Conservation (phyloP, 2,329 filamentous ascomycete species). For the Colletotrichum nymphaeae region DNA sequence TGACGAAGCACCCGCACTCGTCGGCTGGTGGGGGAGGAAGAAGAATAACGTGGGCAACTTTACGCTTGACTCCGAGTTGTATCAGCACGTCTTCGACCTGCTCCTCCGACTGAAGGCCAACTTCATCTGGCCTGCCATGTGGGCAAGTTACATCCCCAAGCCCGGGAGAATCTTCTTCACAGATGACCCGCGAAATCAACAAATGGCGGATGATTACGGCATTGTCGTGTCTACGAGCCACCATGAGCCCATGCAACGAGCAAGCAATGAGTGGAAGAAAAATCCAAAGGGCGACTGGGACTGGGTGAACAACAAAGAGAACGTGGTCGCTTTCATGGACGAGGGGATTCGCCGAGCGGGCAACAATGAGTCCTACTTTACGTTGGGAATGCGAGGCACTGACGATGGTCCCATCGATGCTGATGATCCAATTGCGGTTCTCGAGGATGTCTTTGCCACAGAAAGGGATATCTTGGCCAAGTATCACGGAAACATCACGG, state of each 20-base stretch:
- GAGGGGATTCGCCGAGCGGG: conserved; percentile 66
- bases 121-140: conserved; percentile 73
- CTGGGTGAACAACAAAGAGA: conserved; percentile 73
- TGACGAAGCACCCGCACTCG: conserved; percentile 53
- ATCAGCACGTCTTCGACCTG: conserved; percentile 74
- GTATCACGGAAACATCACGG: conserved; percentile 62
- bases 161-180: conserved; percentile 77
- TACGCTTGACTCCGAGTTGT: conserved; percentile 64
- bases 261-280: conserved; percentile 61
- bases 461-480: conserved; percentile 70
- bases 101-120: conserved; percentile 75
- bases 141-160: conserved; percentile 43
- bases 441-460: conserved; percentile 68
- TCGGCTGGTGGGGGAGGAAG: conserved; percentile 22
- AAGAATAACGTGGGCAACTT: conserved; percentile 13
- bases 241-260: conserved; percentile 74
- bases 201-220: conserved; percentile 74
- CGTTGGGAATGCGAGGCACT: conserved; percentile 74
- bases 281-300: conserved; percentile 70
- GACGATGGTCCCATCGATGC: conserved; percentile 69
- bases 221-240: conserved; percentile 78
- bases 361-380: conserved; percentile 71
- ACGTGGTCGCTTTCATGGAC: conserved; percentile 72
- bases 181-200: conserved; percentile 73
- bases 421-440: conserved; percentile 63